Evolutionary conservation across 2,329 filamentous ascomycete genomes (phyloP).

Genomic region (Verruconis gallopava): DNA sequence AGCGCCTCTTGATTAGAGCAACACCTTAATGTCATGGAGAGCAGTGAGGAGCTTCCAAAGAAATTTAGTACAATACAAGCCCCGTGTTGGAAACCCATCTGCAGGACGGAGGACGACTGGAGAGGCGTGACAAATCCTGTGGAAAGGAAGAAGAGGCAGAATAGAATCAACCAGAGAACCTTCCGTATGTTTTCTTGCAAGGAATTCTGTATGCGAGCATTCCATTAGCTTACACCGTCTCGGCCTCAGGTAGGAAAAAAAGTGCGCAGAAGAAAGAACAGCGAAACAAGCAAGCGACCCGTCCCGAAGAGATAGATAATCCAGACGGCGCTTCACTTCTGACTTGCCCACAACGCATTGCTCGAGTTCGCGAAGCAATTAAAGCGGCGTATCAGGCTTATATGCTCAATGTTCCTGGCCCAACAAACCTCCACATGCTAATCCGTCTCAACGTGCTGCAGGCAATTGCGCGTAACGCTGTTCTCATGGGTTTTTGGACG

Average conservation of each 20-base stretch:
- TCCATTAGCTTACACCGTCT: too few species aligned
- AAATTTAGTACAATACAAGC: too few species aligned
- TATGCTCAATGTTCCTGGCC: background rate
- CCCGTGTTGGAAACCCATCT: too few species aligned
- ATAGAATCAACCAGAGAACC: conserved; percentile 1
- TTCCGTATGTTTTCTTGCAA: too few species aligned
- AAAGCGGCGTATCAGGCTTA: background rate
- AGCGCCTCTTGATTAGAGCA: too few species aligned
- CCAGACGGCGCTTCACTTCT: background rate
- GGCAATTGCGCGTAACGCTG: background rate
- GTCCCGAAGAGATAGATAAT: background rate
- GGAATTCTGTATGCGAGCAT: too few species aligned
- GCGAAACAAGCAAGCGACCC: background rate
- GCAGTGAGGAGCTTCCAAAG: too few species aligned
- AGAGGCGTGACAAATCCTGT: background rate
- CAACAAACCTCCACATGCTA: background rate
- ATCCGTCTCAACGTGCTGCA: background rate
- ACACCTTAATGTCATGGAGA: too few species aligned
- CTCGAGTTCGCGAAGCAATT: background rate
- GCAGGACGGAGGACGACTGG: too few species aligned
- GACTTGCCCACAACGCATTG: background rate
- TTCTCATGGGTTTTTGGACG: background rate
- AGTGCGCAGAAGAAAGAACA: background rate
- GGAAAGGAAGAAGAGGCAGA: background rate
- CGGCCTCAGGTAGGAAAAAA: too few species aligned